These are phyloP conservation scores for Limnanthes douglasii DNA, from an alignment of 345 rosid genomes.

Conservation along the genomic window DNA sequence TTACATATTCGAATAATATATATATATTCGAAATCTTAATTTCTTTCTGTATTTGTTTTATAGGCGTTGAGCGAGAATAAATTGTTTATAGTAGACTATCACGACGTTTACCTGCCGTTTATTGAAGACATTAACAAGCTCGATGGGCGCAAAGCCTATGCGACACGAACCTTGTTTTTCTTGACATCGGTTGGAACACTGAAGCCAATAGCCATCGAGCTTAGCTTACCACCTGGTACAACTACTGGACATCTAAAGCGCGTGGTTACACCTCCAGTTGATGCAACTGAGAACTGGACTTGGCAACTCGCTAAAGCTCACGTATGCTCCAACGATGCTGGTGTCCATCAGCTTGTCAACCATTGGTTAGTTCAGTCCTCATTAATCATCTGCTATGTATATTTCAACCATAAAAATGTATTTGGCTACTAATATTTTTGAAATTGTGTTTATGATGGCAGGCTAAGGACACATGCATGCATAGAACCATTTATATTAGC, in stretches of 20 bases:
- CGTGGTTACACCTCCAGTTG: conserved; percentile 63
- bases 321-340: conserved; percentile 86
- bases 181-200: conserved; percentile 60
- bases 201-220: conserved; percentile 87
- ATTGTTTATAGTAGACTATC: conserved; percentile 65
- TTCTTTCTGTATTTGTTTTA: neutral
- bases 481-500: conserved; percentile 87
- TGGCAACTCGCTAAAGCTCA: conserved; percentile 98
- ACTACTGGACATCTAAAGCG: conserved; percentile 38
- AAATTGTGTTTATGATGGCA: conserved; percentile 3
- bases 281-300: conserved; percentile 73
- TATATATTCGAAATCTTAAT: neutral
- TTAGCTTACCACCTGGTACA: conserved; percentile 45
- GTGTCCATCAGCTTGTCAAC: conserved; percentile 83
- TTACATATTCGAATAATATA: neutral
- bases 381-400: too few relatives aligned
- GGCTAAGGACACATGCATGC: conserved; percentile 82
- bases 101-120: conserved; percentile 78
- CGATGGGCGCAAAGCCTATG: conserved; percentile 85
- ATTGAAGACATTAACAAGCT: conserved; percentile 64
- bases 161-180: conserved; percentile 73
- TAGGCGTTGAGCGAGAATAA: conserved; percentile 81
- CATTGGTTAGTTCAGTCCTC: conserved; percentile 88
- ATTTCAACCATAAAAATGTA: too few relatives aligned
- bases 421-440: neutral